Evolutionary conservation across 148 eudicot genomes (phyloP).

Genomic region (Bassia scoparia): DNA sequence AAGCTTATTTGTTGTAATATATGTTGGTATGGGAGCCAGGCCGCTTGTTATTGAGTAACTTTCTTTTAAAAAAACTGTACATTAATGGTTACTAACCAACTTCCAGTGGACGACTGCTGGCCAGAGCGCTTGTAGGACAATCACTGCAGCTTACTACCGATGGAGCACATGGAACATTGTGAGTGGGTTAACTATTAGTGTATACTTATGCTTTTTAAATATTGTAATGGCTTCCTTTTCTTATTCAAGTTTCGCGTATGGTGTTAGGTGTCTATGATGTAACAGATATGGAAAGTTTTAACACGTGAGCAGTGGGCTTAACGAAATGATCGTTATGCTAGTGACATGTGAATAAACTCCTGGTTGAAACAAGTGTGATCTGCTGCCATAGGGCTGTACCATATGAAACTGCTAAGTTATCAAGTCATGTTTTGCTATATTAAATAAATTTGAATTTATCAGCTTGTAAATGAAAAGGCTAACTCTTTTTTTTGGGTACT

Average conservation of each 20-base stretch:
- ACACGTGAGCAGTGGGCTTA: slow-evolving; percentile 73
- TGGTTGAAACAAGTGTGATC: slow-evolving; percentile 75
- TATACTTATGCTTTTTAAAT: neutral
- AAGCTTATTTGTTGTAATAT: neutral
- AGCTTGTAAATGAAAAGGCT: neutral
- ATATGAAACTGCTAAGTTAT: slow-evolving; percentile 54
- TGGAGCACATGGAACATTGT: slow-evolving; percentile 54
- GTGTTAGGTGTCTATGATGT: slow-evolving; percentile 71
- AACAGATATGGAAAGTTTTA: slow-evolving; percentile 71
- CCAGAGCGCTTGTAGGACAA: slow-evolving; percentile 54
- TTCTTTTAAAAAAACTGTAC: slow-evolving; percentile 6
- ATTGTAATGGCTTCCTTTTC: neutral
- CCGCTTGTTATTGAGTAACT: neutral
- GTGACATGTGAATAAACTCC: slow-evolving; percentile 71
- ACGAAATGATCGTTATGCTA: slow-evolving; percentile 72
- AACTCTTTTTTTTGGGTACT: neutral
- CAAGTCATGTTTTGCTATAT: neutral
- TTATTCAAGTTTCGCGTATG: slow-evolving; percentile 10
- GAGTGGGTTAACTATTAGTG: slow-evolving; percentile 17
- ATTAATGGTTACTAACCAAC: neutral
- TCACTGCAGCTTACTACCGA: slow-evolving; percentile 55
- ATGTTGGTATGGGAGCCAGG: neutral
- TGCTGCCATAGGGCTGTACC: slow-evolving; percentile 59
- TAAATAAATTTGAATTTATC: neutral
- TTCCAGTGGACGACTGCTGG: slow-evolving; percentile 56